These are phyloP conservation scores for Eimeria sp. DNA, from an alignment of 169 alveolate species.

Conservation along the genomic window DNA sequence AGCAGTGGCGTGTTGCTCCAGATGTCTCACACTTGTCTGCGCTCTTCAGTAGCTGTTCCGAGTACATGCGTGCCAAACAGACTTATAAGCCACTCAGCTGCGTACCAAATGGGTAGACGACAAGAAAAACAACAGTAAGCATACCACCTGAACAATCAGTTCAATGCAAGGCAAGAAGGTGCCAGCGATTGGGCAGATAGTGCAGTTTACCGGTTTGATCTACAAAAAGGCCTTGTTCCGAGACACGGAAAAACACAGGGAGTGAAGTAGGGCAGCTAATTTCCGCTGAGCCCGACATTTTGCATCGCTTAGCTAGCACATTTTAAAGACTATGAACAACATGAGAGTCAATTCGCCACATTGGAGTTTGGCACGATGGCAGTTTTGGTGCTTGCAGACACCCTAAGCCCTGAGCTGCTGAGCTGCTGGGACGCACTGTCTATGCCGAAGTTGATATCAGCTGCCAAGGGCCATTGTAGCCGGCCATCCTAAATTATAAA, in stretches of 20 bases:
- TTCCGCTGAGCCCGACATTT: not conserved
- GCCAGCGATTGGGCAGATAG: not conserved
- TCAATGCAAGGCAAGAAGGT: not conserved
- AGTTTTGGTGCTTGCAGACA: not conserved
- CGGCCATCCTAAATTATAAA: not conserved
- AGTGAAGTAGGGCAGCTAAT: not conserved
- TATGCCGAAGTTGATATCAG: not conserved
- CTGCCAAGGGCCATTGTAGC: not conserved
- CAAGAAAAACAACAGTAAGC: not conserved
- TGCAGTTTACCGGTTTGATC: not conserved
- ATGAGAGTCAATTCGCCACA: not conserved
- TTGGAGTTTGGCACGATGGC: not conserved
- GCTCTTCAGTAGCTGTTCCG: not conserved
- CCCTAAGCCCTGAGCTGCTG: not conserved
- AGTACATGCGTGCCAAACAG: not conserved
- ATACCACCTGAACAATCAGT: not conserved
- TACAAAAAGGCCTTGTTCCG: not conserved
- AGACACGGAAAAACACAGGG: not conserved
- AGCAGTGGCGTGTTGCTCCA: not conserved
- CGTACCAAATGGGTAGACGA: not conserved
- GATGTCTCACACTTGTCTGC: not conserved
- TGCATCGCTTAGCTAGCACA: not conserved
- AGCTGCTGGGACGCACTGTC: not conserved
- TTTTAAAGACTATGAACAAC: not conserved
- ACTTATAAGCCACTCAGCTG: not conserved